phyloP scores from a whole-genome alignment of 352 stramenopile genomes.

The Pythium plurisporium region DNA sequence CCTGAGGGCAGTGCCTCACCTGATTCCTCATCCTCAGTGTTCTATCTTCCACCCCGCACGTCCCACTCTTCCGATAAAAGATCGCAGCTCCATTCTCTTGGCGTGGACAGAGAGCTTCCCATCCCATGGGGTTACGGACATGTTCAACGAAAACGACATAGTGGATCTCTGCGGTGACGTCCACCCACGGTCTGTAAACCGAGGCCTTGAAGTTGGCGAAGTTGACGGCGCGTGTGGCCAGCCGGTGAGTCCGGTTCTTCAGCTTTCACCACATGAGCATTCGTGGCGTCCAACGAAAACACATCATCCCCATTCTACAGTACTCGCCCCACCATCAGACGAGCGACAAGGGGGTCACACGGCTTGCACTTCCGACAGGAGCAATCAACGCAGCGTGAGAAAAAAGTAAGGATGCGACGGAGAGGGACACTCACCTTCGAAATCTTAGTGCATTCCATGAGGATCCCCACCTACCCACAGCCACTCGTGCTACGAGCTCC shows the following conservation, averaged over 20 bases:
- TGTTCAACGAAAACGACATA: neutral
- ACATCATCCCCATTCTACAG: no score
- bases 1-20: no score
- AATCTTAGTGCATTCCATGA: no score
- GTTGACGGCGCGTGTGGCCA: neutral
- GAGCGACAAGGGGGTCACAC: no score
- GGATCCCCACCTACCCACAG: no score
- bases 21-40: neutral
- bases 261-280: slow-evolving; percentile 6
- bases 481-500: no score
- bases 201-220: slow-evolving; percentile 8
- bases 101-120: neutral
- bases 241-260: slow-evolving; percentile 9
- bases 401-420: no score
- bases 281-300: neutral
- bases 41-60: neutral
- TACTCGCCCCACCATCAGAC: no score
- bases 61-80: neutral
- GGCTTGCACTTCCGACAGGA: no score
- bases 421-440: no score
- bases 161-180: neutral
- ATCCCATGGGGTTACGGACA: neutral
- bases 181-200: neutral
- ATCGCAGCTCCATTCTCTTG: neutral
- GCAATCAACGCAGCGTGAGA: no score